Evolutionary conservation across 1,284 basidiomycete genomes (phyloP).

Genomic region (Neolentinus lepideus): DNA sequence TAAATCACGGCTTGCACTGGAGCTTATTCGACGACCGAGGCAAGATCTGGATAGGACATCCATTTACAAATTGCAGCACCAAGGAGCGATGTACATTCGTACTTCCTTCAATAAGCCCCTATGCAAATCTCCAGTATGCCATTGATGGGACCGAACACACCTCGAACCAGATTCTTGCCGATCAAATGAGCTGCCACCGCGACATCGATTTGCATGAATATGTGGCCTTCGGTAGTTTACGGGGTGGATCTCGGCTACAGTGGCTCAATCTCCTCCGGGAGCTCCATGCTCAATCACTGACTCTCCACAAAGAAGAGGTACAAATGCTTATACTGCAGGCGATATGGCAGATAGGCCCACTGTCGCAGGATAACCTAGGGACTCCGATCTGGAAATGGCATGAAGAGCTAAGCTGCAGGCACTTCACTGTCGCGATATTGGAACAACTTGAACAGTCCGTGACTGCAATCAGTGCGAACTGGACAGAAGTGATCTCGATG

Average conservation of each 20-base stretch:
- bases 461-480: neutral
- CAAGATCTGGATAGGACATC: neutral
- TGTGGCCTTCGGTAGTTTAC: constrained; percentile 8
- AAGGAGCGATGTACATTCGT: constrained; percentile 1
- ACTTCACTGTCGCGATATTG: neutral
- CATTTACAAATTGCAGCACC: neutral
- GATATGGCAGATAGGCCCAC: constrained; percentile 8
- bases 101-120: constrained; percentile 1
- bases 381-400: neutral
- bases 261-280: constrained; percentile 11
- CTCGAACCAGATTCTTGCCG: constrained; percentile 7
- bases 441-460: neutral
- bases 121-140: constrained; percentile 3
- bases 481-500: neutral
- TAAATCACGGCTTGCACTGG: constrained; percentile 4
- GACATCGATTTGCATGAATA: constrained; percentile 8
- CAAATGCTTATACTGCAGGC: constrained; percentile 3
- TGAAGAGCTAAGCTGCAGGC: neutral
- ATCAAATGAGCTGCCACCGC: constrained; percentile 5
- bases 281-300: constrained; percentile 5
- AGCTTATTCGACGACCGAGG: constrained; percentile 1
- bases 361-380: neutral
- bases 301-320: constrained; percentile 6
- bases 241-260: constrained; percentile 7
- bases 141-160: constrained; percentile 2